Conservation (phyloP, 176 grass and related monocot genomes). For the Musa itinerans region DNA sequence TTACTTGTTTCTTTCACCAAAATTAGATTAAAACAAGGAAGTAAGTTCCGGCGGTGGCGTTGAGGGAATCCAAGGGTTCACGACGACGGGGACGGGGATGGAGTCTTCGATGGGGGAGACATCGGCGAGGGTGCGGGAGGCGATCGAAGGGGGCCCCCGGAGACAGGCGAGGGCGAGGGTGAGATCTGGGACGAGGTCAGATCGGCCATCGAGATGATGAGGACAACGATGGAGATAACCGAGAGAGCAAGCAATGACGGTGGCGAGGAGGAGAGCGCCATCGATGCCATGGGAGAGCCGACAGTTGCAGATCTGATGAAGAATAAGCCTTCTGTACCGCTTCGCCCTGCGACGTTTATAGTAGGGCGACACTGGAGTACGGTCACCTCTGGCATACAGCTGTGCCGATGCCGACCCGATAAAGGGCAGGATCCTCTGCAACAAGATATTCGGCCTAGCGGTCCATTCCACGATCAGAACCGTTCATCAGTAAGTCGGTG, state of each 20-base stretch:
- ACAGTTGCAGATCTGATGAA: not conserved
- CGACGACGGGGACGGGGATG: not conserved
- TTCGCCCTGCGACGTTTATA: too few species aligned
- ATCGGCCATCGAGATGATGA: constrained; percentile 8
- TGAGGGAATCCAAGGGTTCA: not conserved
- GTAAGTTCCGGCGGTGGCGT: not conserved
- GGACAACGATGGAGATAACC: constrained; percentile 7
- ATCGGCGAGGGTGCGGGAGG: not conserved
- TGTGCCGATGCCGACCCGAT: too few species aligned
- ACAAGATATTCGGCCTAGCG: too few species aligned
- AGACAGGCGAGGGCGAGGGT: not conserved
- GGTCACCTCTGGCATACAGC: too few species aligned
- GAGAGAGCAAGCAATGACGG: constrained; percentile 1
- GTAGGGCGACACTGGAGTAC: too few species aligned
- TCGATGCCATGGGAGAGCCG: not conserved
- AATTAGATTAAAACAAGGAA: too few species aligned
- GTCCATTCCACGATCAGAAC: too few species aligned
- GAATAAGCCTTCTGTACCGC: not conserved
- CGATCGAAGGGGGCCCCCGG: not conserved
- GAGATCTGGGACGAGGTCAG: constrained; percentile 11
- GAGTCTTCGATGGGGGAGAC: not conserved
- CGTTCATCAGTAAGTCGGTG: too few species aligned
- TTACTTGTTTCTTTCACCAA: too few species aligned
- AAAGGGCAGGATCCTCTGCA: too few species aligned
- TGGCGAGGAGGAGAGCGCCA: not conserved